A percentile compares a stretch with the other conserved stretches of the same genome.
Conservation (phyloP, 225 moss, liverwort and hornwort genomes). For the Pseudoscleropodium purum region DNA sequence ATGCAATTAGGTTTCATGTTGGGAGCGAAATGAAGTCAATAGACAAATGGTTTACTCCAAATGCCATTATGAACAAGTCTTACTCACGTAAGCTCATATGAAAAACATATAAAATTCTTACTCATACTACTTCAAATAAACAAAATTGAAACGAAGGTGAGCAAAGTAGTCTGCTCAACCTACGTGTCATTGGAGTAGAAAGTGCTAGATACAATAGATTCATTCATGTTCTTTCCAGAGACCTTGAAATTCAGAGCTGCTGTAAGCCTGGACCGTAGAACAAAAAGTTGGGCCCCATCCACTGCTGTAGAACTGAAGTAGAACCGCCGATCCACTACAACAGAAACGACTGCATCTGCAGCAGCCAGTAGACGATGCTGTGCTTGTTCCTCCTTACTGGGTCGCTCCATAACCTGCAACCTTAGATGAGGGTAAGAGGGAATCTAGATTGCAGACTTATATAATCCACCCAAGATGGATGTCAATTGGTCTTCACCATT, state of each 20-base stretch:
- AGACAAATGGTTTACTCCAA: neutral
- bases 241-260: slow-evolving; percentile 90
- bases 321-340: slow-evolving; percentile 88
- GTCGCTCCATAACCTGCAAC: slow-evolving; percentile 42
- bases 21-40: neutral
- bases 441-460: neutral
- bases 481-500: too few relatives aligned
- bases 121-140: neutral
- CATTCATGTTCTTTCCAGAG: neutral
- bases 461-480: neutral
- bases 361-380: slow-evolving; percentile 52
- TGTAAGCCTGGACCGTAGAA: slow-evolving; percentile 64
- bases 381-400: slow-evolving; percentile 33
- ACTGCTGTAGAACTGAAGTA: slow-evolving; percentile 68
- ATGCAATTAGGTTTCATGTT: neutral
- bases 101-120: neutral
- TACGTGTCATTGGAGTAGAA: neutral
- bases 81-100: neutral
- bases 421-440: neutral
- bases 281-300: slow-evolving; percentile 83
- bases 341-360: slow-evolving; percentile 52
- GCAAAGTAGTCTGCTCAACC: neutral
- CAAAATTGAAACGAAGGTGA: neutral
- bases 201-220: neutral
- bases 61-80: neutral